phyloP scores from a whole-genome alignment of 2,329 filamentous ascomycete genomes.

The Claviceps maximensis region DNA sequence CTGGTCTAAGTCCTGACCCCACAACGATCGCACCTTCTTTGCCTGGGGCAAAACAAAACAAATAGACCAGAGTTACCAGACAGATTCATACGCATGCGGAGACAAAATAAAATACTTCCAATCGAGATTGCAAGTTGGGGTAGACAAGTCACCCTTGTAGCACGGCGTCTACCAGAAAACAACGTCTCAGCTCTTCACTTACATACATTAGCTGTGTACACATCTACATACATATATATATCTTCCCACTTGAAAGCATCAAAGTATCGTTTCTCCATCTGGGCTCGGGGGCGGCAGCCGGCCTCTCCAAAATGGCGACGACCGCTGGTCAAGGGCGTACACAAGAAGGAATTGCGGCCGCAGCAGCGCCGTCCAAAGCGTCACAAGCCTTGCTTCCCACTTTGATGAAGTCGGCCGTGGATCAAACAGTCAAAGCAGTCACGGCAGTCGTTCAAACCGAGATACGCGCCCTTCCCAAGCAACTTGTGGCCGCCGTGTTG shows the following conservation, averaged over 20 bases:
- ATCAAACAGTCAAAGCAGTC: conserved; percentile 6
- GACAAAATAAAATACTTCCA: background rate
- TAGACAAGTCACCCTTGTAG: background rate
- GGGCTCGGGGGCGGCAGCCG: background rate
- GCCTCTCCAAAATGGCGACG: background rate
- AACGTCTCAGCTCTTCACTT: background rate
- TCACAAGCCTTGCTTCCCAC: conserved; percentile 3
- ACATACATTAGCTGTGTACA: background rate
- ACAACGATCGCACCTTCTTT: background rate
- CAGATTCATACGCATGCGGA: background rate
- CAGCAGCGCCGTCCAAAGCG: background rate
- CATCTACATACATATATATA: background rate
- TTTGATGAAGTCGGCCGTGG: conserved; percentile 6
- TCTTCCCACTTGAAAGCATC: too few relatives aligned
- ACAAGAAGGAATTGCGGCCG: conserved; percentile 3
- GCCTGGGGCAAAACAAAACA: background rate
- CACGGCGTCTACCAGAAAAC: background rate
- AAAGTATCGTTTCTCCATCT: background rate
- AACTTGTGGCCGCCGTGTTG: conserved; percentile 4
- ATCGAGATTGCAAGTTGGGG: background rate
- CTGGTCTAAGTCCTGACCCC: background rate
- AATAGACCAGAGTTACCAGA: background rate
- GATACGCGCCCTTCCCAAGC: conserved; percentile 6
- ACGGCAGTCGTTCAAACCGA: conserved; percentile 6
- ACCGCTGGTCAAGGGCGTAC: background rate